Conservation (phyloP, 2,329 filamentous ascomycete genomes). For the Clarireedia hainanense region DNA sequence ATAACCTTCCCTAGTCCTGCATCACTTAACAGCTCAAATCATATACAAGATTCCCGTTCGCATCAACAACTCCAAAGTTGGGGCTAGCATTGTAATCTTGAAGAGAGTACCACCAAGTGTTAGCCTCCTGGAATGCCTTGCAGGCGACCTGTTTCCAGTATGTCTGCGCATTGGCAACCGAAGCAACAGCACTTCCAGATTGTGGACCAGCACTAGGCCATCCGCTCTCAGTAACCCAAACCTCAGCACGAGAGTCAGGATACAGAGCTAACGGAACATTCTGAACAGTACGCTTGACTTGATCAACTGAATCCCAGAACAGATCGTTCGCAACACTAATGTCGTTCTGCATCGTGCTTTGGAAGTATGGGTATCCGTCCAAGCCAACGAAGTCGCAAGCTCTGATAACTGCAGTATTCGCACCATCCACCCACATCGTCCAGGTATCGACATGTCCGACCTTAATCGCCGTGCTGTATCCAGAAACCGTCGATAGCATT, state of each 20-base stretch:
- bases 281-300: conserved; percentile 26
- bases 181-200: conserved; percentile 47
- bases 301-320: conserved; percentile 38
- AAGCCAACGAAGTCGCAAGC: conserved; percentile 58
- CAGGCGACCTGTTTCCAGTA: conserved; percentile 59
- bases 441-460: conserved; percentile 65
- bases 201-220: conserved; percentile 51
- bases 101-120: conserved; percentile 56
- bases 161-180: conserved; percentile 49
- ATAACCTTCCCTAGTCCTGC: too few species aligned
- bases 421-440: conserved; percentile 52
- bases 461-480: conserved; percentile 40
- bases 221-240: conserved; percentile 59
- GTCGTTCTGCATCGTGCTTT: conserved; percentile 45
- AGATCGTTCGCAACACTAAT: conserved; percentile 48
- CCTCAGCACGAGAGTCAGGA: conserved; percentile 35
- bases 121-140: conserved; percentile 43
- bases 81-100: conserved; percentile 41
- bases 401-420: conserved; percentile 52
- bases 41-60: conserved; percentile 20
- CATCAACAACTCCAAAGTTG: conserved; percentile 34
- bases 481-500: conserved; percentile 39
- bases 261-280: conserved; percentile 29
- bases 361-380: conserved; percentile 61
- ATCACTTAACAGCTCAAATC: conserved; percentile 19